Evolutionary conservation across 1,284 basidiomycete genomes (phyloP).

Genomic region (Exobasidium cylindrosporum): DNA sequence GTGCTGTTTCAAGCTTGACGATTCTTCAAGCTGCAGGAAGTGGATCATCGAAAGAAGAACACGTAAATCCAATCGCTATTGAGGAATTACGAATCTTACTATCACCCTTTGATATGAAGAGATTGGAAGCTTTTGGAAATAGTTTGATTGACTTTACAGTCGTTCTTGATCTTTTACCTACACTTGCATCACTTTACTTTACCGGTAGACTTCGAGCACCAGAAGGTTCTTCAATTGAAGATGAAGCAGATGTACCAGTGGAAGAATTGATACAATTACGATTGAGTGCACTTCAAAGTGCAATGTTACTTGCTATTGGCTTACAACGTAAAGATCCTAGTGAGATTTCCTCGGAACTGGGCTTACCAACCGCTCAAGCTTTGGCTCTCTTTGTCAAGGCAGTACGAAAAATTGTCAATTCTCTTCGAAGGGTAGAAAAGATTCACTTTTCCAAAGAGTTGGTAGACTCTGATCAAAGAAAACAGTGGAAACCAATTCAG

Average conservation of each 20-base stretch:
- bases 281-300: slow-evolving; percentile 42
- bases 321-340: slow-evolving; percentile 88
- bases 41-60: slow-evolving; percentile 7
- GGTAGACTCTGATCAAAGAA: slow-evolving; percentile 19
- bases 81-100: slow-evolving; percentile 72
- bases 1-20: slow-evolving; percentile 78
- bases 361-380: slow-evolving; percentile 78
- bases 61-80: slow-evolving; percentile 53
- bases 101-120: slow-evolving; percentile 92
- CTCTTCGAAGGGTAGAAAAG: slow-evolving; percentile 77
- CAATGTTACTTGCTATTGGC: slow-evolving; percentile 66
- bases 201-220: slow-evolving; percentile 53
- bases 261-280: slow-evolving; percentile 28
- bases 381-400: slow-evolving; percentile 90
- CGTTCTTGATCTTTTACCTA: slow-evolving; percentile 85
- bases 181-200: slow-evolving; percentile 81
- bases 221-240: slow-evolving; percentile 21
- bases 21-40: slow-evolving; percentile 72
- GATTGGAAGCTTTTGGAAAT: slow-evolving; percentile 90
- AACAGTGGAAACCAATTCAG: slow-evolving; percentile 30
- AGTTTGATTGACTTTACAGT: slow-evolving; percentile 96
- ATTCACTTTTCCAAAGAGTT: slow-evolving; percentile 17
- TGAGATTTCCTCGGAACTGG: slow-evolving; percentile 62
- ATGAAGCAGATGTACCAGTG: slow-evolving; percentile 27
- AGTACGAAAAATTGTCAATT: slow-evolving; percentile 77